phyloP scores from a whole-genome alignment of 768 basidiomycete genomes.

The Phylloporus arenicola region DNA sequence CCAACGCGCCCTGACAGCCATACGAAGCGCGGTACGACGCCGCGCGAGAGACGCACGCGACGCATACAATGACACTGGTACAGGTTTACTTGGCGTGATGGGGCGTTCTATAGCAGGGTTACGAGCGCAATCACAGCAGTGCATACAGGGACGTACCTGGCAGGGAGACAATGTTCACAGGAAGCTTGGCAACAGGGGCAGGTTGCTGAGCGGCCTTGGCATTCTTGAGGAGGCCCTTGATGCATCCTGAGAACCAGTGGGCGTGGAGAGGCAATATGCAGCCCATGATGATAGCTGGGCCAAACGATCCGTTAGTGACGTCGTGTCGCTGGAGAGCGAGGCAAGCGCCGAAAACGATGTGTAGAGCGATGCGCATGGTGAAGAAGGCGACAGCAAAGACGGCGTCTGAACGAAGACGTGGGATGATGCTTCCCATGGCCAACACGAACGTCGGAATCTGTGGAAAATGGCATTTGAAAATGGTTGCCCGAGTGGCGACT shows the following conservation, averaged over 20 bases:
- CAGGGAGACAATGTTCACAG: neutral
- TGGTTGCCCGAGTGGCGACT: neutral
- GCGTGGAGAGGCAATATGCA: slow-evolving; percentile 46
- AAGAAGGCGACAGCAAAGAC: slow-evolving; percentile 49
- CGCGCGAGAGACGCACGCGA: slow-evolving; percentile 23
- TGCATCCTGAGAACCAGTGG: slow-evolving; percentile 48
- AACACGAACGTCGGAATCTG: slow-evolving; percentile 53
- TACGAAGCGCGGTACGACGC: slow-evolving; percentile 24
- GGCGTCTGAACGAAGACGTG: slow-evolving; percentile 42
- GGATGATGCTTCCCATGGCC: slow-evolving; percentile 40
- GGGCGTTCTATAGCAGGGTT: slow-evolving; percentile 16
- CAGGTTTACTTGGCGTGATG: slow-evolving; percentile 6
- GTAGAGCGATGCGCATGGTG: slow-evolving; percentile 45
- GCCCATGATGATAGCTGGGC: slow-evolving; percentile 37
- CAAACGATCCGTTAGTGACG: slow-evolving; percentile 30
- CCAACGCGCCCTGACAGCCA: slow-evolving; percentile 26
- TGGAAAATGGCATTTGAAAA: neutral
- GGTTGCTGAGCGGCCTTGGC: slow-evolving; percentile 7
- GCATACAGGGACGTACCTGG: slow-evolving; percentile 8
- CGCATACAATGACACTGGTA: slow-evolving; percentile 3
- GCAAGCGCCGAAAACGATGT: slow-evolving; percentile 34
- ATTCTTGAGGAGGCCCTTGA: slow-evolving; percentile 42
- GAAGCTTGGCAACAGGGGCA: neutral
- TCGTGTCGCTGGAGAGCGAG: slow-evolving; percentile 29
- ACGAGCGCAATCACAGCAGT: neutral